These are phyloP conservation scores for Neurospora sp. DNA, from an alignment of 495 filamentous ascomycete species.

Conservation along the genomic window DNA sequence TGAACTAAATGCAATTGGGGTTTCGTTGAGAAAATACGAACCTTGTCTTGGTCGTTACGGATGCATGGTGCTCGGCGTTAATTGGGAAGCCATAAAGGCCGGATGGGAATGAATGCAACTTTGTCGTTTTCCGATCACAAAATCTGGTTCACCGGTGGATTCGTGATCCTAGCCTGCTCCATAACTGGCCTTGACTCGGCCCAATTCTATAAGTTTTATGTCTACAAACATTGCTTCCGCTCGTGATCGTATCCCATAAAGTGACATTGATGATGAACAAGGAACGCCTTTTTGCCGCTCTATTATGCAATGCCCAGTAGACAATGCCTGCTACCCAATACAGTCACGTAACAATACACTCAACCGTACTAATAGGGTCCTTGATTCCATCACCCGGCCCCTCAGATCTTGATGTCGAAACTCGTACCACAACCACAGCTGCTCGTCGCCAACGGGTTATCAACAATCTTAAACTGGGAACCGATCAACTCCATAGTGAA, in stretches of 20 bases:
- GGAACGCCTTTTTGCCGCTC: neutral
- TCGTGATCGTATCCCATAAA: neutral
- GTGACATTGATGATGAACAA: neutral
- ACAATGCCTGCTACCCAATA: neutral
- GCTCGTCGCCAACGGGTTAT: slow-evolving; percentile 82
- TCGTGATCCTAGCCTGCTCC: slow-evolving; percentile 15
- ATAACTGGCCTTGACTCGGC: slow-evolving; percentile 9
- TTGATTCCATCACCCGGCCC: neutral
- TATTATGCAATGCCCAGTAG: neutral
- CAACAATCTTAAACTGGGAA: slow-evolving; percentile 92
- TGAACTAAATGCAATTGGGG: slow-evolving; percentile 62
- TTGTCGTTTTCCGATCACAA: slow-evolving; percentile 12
- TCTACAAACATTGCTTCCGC: neutral
- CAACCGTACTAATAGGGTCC: neutral
- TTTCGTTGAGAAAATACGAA: slow-evolving; percentile 19
- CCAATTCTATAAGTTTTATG: slow-evolving; percentile 13
- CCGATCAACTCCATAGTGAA: slow-evolving; percentile 96
- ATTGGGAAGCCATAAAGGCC: slow-evolving; percentile 12
- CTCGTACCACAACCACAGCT: slow-evolving; percentile 97
- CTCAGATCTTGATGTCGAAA: slow-evolving; percentile 74
- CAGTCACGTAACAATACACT: neutral
- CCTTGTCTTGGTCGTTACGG: slow-evolving; percentile 28
- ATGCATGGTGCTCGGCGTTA: slow-evolving; percentile 29
- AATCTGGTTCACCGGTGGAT: slow-evolving; percentile 10
- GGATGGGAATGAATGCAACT: slow-evolving; percentile 25